These are phyloP conservation scores for Suillus lakei DNA, from an alignment of 768 basidiomycete species.

Conservation along the genomic window DNA sequence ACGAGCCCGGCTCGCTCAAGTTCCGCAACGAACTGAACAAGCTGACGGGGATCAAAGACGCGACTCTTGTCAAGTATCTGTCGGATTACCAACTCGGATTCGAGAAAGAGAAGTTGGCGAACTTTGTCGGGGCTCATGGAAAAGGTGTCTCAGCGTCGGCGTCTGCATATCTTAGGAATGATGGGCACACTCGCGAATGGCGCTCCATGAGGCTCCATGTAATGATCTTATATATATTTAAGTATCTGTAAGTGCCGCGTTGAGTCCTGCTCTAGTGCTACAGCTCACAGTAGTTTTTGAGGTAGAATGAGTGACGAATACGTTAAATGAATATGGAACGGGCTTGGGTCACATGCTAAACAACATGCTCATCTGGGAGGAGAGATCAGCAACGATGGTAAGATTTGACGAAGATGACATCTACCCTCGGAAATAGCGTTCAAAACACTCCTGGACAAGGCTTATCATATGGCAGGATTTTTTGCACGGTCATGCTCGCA, in stretches of 20 bases:
- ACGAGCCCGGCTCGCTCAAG: conserved; percentile 20
- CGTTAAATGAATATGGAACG: no score
- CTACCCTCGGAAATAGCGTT: not conserved
- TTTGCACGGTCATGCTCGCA: not conserved
- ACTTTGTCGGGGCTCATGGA: conserved; percentile 45
- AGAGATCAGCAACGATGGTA: not conserved
- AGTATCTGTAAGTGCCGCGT: not conserved
- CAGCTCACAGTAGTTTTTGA: not conserved
- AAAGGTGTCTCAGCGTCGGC: conserved; percentile 45
- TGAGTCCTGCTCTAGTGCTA: not conserved
- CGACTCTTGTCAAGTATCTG: conserved; percentile 41
- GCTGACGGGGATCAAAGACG: conserved; percentile 36
- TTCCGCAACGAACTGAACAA: conserved; percentile 36
- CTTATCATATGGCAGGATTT: not conserved
- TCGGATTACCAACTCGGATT: conserved; percentile 38
- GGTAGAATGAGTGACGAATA: not conserved
- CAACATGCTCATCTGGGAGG: not conserved
- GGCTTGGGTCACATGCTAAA: not conserved
- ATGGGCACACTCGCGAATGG: conserved; percentile 36
- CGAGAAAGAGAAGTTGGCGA: conserved; percentile 31
- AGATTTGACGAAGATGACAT: no score
- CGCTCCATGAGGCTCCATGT: not conserved
- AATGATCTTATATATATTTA: not conserved
- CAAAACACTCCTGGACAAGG: not conserved
- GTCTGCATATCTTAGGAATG: conserved; percentile 44